These are phyloP conservation scores for Russula sp. DNA, from an alignment of 768 basidiomycete species.

Conservation along the genomic window DNA sequence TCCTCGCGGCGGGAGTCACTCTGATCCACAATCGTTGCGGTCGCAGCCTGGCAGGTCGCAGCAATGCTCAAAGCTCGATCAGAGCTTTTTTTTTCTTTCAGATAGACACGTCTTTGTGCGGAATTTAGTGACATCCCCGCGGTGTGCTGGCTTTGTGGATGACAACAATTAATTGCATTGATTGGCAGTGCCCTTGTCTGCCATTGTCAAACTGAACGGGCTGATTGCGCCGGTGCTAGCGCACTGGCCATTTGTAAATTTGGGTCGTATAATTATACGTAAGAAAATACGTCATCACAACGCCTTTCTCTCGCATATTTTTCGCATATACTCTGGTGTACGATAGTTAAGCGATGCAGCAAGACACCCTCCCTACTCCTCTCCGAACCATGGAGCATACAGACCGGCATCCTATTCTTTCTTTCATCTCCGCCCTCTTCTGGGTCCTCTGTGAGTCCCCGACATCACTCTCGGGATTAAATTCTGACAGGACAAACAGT, in stretches of 20 bases:
- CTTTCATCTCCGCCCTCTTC: constrained; percentile 75
- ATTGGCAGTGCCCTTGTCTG: not conserved
- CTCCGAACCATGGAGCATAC: constrained; percentile 25
- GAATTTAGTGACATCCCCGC: not conserved
- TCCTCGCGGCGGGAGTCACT: constrained; percentile 11
- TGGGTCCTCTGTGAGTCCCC: constrained; percentile 72
- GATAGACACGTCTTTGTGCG: not conserved
- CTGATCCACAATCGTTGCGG: not conserved
- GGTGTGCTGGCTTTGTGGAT: not conserved
- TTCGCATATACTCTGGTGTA: not conserved
- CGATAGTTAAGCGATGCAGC: constrained; percentile 21
- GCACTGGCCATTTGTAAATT: constrained; percentile 2
- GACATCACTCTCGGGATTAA: constrained; percentile 7
- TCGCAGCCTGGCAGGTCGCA: not conserved
- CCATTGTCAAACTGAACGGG: not conserved
- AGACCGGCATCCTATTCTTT: constrained; percentile 68
- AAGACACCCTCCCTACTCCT: constrained; percentile 7
- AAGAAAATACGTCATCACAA: constrained; percentile 18
- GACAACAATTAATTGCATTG: not conserved
- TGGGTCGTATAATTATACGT: constrained; percentile 5
- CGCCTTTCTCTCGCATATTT: not conserved
- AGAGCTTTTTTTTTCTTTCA: not conserved
- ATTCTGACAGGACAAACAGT: constrained; percentile 45
- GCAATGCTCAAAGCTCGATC: not conserved
- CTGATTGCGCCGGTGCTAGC: not conserved